phyloP scores from a whole-genome alignment of 306 rosid species.

The Prinsepia uniflora region DNA sequence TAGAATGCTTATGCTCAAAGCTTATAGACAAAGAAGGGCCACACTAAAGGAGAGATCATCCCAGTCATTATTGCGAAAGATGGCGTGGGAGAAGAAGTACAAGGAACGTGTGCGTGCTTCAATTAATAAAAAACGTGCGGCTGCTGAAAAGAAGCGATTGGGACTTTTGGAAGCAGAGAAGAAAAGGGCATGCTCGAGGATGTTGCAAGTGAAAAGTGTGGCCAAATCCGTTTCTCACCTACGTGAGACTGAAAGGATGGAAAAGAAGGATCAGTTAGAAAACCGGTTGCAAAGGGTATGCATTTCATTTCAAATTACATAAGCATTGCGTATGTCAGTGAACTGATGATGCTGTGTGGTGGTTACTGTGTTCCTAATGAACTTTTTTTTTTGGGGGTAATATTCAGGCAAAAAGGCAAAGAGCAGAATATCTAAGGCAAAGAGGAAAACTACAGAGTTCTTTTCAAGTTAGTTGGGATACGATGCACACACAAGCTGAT shows the following conservation, averaged over 20 bases:
- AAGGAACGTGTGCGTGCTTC: slow-evolving; percentile 89
- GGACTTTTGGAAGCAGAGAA: slow-evolving; percentile 81
- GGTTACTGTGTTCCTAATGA: background rate
- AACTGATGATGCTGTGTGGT: slow-evolving; percentile 12
- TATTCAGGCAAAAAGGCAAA: slow-evolving; percentile 72
- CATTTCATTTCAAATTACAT: slow-evolving; percentile 14
- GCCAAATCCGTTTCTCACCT: slow-evolving; percentile 78
- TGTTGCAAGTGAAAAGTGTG: slow-evolving; percentile 65
- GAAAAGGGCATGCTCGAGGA: slow-evolving; percentile 71
- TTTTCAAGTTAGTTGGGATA: slow-evolving; percentile 42
- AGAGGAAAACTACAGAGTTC: slow-evolving; percentile 57
- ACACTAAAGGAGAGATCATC: slow-evolving; percentile 81
- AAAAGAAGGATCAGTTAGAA: slow-evolving; percentile 74
- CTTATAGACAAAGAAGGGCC: slow-evolving; percentile 79
- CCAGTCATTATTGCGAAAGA: slow-evolving; percentile 68
- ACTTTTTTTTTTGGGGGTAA: slow-evolving; percentile 14
- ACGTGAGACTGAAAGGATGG: slow-evolving; percentile 85
- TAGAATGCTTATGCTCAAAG: slow-evolving; percentile 78
- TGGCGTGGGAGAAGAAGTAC: slow-evolving; percentile 76
- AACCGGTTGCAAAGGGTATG: slow-evolving; percentile 85
- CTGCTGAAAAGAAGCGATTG: slow-evolving; percentile 84
- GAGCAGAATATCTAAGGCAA: slow-evolving; percentile 85
- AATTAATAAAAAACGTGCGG: slow-evolving; percentile 74
- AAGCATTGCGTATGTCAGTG: background rate
- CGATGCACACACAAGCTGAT: slow-evolving; percentile 69